Evolutionary conservation across 495 filamentous ascomycete species (phyloP).

Genomic region (Penicillium flavigenum): DNA sequence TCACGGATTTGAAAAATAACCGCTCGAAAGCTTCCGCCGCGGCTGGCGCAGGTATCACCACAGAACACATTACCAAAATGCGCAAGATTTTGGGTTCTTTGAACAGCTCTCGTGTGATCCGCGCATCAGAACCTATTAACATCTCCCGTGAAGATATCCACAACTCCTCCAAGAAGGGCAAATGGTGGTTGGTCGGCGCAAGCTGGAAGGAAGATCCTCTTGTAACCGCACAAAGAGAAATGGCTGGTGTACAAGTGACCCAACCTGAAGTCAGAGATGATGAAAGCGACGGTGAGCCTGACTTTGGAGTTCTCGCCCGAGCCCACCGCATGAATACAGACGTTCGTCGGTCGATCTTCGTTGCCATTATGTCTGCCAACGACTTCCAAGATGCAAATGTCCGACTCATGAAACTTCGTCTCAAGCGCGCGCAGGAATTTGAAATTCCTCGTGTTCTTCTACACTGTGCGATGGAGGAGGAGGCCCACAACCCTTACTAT

Average conservation of each 20-base stretch:
- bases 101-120: slow-evolving; percentile 61
- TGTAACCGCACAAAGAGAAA: slow-evolving; percentile 39
- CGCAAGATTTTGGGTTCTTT: slow-evolving; percentile 76
- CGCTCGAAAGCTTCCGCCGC: slow-evolving; percentile 71
- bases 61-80: slow-evolving; percentile 81
- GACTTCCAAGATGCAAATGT: slow-evolving; percentile 82
- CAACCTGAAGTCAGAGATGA: slow-evolving; percentile 21
- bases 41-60: slow-evolving; percentile 58
- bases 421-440: slow-evolving; percentile 80
- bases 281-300: slow-evolving; percentile 57
- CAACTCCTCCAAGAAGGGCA: slow-evolving; percentile 80
- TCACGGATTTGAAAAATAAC: slow-evolving; percentile 93
- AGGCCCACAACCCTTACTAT: slow-evolving; percentile 90
- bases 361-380: slow-evolving; percentile 80
- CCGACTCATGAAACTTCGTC: slow-evolving; percentile 73
- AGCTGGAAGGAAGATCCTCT: slow-evolving; percentile 67
- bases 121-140: slow-evolving; percentile 76
- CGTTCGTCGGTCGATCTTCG: slow-evolving; percentile 86
- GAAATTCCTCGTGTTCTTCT: slow-evolving; percentile 88
- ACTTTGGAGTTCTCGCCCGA: slow-evolving; percentile 71
- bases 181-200: slow-evolving; percentile 97
- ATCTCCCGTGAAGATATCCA: slow-evolving; percentile 77
- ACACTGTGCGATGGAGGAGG: slow-evolving; percentile 81
- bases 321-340: slow-evolving; percentile 95
- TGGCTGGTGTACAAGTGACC: slow-evolving; percentile 23